Base-by-base conservation (phyloP, 2,329 filamentous ascomycete species). In the Penicillium corylophilum region DNA sequence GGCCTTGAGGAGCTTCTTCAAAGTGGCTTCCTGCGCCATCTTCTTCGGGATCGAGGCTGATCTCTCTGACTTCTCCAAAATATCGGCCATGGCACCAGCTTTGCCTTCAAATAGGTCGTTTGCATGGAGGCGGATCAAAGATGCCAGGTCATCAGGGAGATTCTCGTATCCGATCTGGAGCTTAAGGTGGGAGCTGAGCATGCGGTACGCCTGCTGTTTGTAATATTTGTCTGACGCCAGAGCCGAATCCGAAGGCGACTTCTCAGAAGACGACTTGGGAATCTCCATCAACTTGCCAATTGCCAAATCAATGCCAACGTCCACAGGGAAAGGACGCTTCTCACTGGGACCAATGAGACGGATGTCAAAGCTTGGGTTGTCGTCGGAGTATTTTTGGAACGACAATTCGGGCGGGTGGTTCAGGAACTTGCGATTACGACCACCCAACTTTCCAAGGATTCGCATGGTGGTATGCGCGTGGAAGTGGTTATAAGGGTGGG, bases 401-500 rank as follows among this genome's bases (percentile, higher is more conserved):
- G 84, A 81, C 12, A 99, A 82, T n/a, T 87, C 84, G 5, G 93
- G 86, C 2, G 93, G 89, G 43, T 91, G 89, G 5, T 89, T 96
- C 77, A 97, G 87, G 71, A 96, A 99, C 67, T 95, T 96, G 31
- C 95, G 81, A 65, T 99, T 99, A 23, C 94, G 85, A 7, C 94
- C 94, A 41, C 95, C 94, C 12, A 99, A 82, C 71, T 99, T 99
- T 13, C 94, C 94, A 2, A 99, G 80, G 51, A 99, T 99, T 41
- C 94, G 82, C 86, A 99, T 95, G 0, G 94, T 97, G 0, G 94
- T 97, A 68, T 99, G 94, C 0, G 95, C 90, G 67, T 97, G 93
- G 71, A 96, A 96, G 71, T 99, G 95, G 64, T 89, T 96, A 71
- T 99, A 96, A 0, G 94, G 94, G 56, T 92, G 87, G 7, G 94